Base-by-base conservation (phyloP, 495 filamentous ascomycete species). In the Melanomma pulvis-pyrius region DNA sequence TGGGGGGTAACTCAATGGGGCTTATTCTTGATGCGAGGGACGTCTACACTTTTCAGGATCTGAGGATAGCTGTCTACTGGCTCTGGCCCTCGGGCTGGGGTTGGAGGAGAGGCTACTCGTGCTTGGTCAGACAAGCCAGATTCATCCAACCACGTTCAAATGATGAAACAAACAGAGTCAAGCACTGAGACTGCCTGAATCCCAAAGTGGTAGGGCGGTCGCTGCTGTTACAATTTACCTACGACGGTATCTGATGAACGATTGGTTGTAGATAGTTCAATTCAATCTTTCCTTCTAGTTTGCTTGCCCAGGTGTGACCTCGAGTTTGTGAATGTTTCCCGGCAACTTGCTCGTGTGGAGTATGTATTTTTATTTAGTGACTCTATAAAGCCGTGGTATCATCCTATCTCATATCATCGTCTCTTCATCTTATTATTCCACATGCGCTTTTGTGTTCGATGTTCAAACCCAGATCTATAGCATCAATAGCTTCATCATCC, bases 11-110 rank as follows among this genome's bases (percentile, higher is more conserved):
- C 94, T 96, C 92, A 92, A 98, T 96, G 94, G 94, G 94, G 94
- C 94, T 97, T 92, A 98, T 96, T 97, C 92, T 97, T 91, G 94
- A 91, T 87, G 90, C 92, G 92, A 97, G 93, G 90, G 88, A 90
- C 86, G 34, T 21, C 30, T 74, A 71, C 66, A 59, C 70, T 78
- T 72, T 72, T 72, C 72, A 73, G 79, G 79, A 81, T 87, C 85
- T 82, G 84, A 84, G 85, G 70, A 54, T 34, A 52, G 41, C 54
- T 71, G 15, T 67, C 50, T 59, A 58, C 54, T 46, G 63, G 44
- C 53, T 50, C 52, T 36, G 51, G 26, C 34, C 52, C 12, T 28
- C 11, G 21, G 34, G 64, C 61, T 75, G 49, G 61, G 48, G 21
- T 50, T 46, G 57, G 47, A 61, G 68, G 70, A 71, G 69, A 53